Conservation (phyloP, 805 yeast species). For the Starmerella kuoi region DNA sequence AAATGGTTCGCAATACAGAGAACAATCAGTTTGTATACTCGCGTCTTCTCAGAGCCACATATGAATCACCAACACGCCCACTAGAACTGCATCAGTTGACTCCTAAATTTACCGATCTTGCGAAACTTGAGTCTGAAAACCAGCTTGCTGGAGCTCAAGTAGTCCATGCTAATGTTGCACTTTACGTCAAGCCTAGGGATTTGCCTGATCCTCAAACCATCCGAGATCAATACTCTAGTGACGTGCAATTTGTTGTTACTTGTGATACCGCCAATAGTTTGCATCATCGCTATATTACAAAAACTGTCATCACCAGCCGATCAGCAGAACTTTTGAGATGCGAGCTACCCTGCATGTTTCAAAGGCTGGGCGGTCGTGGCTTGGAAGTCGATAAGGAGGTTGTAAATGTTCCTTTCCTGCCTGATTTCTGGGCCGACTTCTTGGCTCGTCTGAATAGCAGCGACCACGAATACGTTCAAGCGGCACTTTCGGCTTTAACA, state of each 20-base stretch:
- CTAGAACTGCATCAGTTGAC: conserved; percentile 22
- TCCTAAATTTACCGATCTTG: conserved; percentile 24
- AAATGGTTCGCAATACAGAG: conserved; percentile 14
- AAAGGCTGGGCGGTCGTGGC: conserved; percentile 17
- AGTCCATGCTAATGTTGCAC: conserved; percentile 26
- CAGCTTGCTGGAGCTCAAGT: conserved; percentile 22
- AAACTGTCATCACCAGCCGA: conserved; percentile 27
- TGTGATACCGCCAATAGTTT: background rate
- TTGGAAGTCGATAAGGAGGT: conserved; percentile 25
- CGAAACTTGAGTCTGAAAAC: conserved; percentile 15
- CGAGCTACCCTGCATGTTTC: conserved; percentile 16
- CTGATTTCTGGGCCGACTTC: conserved; percentile 32
- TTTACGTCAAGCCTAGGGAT: conserved; percentile 16
- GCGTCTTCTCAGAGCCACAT: conserved; percentile 28
- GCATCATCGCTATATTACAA: conserved; percentile 18
- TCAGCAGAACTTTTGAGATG: conserved; percentile 24
- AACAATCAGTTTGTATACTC: conserved; percentile 21
- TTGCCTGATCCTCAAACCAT: background rate
- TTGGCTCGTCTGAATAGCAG: conserved; percentile 25
- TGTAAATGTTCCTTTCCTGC: conserved; percentile 29
- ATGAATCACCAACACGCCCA: conserved; percentile 27
- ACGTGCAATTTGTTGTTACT: conserved; percentile 21
- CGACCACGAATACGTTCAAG: conserved; percentile 24
- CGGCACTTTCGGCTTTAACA: conserved; percentile 26
- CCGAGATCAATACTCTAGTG: conserved; percentile 10